phyloP scores from a whole-genome alignment of 176 grass and related monocot species.

The Oryza australiensis region DNA sequence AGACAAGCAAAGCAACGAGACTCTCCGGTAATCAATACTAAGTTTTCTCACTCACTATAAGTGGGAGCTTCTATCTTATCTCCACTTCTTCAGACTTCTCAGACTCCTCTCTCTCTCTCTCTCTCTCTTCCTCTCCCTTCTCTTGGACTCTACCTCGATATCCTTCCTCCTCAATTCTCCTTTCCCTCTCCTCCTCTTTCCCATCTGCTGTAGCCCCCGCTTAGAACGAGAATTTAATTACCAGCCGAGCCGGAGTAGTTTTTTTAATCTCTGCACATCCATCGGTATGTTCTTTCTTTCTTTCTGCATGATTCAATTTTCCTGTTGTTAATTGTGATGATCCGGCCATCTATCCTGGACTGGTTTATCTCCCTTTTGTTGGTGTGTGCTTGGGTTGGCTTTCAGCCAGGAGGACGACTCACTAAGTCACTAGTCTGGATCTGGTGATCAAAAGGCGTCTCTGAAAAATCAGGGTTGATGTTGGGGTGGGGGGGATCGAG shows the following conservation, averaged over 20 bases:
- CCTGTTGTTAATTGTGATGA: neutral
- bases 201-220: neutral
- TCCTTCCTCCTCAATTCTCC: neutral
- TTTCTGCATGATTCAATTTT: neutral
- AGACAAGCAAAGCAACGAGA: neutral
- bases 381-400: neutral
- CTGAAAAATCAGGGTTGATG: neutral
- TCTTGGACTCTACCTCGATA: too few relatives aligned
- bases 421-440: neutral
- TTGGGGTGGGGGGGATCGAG: neutral
- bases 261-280: neutral
- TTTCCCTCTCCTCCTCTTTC: neutral
- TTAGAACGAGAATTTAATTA: neutral
- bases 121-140: too few relatives aligned
- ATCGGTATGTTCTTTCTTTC: slow-evolving; percentile 12
- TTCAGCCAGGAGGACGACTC: neutral
- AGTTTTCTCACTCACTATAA: neutral
- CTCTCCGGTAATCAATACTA: too few relatives aligned
- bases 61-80: neutral
- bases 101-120: neutral
- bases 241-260: too few relatives aligned
- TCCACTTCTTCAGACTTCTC: neutral
- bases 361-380: neutral
- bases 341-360: too few relatives aligned
- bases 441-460: neutral